A percentile compares a stretch with the other conserved stretches of the same genome.
Evolutionary conservation across 106 monocot genomes (phyloP).

Genomic region (Platanthera guangdongensis): DNA sequence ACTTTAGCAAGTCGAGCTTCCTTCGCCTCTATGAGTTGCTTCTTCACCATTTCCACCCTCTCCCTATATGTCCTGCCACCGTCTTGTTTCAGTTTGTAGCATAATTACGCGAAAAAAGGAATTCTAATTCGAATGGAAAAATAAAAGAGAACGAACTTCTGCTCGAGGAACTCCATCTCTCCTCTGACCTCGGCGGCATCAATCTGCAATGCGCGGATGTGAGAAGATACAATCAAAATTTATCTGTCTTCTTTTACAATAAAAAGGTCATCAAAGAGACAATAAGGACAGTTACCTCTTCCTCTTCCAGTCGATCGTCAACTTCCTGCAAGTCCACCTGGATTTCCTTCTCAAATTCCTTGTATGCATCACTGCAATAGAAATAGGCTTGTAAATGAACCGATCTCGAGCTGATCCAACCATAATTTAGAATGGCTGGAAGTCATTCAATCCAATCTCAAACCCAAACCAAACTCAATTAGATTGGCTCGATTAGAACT

Average conservation of each 20-base stretch:
- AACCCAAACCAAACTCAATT: no score
- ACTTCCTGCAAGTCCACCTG: conserved; percentile 78
- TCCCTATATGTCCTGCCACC: conserved; percentile 55
- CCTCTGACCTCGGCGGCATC: conserved; percentile 79
- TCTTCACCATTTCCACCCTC: conserved; percentile 80
- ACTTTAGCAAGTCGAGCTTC: conserved; percentile 38
- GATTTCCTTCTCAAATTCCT: conserved; percentile 97
- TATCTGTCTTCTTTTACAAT: not conserved
- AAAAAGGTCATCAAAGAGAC: not conserved
- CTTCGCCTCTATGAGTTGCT: conserved; percentile 51
- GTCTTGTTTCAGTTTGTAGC: not conserved
- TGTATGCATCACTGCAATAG: conserved; percentile 75
- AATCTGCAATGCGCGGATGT: conserved; percentile 33
- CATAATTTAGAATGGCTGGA: no score
- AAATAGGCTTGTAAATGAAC: not conserved
- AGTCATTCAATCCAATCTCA: no score
- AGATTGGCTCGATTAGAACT: no score
- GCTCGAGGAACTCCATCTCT: conserved; percentile 64
- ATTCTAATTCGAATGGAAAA: not conserved
- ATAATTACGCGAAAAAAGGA: not conserved
- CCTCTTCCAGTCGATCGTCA: conserved; percentile 88
- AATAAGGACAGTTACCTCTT: conserved; percentile 52
- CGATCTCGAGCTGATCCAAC: no score
- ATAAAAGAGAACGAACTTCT: conserved; percentile 35
- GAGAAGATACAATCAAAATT: not conserved